phyloP scores from a whole-genome alignment of 2,329 filamentous ascomycete genomes.

The Penicillium hesseltinei region DNA sequence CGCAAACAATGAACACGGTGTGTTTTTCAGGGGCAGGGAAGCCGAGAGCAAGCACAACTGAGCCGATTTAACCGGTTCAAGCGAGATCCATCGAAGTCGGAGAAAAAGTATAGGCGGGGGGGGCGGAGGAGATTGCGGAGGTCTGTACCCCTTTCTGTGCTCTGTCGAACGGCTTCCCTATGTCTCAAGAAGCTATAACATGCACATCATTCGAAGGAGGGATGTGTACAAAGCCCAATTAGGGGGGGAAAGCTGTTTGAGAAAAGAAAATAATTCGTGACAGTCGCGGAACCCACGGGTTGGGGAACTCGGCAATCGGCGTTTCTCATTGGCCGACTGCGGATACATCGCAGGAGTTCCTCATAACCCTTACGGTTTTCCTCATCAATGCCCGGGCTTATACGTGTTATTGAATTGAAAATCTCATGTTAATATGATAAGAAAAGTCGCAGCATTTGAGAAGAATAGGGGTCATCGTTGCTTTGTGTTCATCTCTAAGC shows the following conservation, averaged over 20 bases:
- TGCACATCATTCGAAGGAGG: slow-evolving; percentile 14
- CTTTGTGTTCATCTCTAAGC: neutral
- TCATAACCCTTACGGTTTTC: neutral
- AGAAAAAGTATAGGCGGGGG: slow-evolving; percentile 5
- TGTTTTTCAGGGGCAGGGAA: slow-evolving; percentile 15
- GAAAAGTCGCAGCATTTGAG: neutral
- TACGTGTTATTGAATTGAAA: neutral
- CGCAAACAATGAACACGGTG: neutral
- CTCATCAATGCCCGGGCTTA: neutral
- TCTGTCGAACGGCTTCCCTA: slow-evolving; percentile 22
- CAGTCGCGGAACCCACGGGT: slow-evolving; percentile 34
- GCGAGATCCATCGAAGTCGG: slow-evolving; percentile 5
- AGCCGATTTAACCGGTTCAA: slow-evolving; percentile 15
- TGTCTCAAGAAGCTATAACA: slow-evolving; percentile 9
- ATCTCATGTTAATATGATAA: neutral
- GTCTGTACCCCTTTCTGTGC: slow-evolving; percentile 25
- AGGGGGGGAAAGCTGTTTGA: neutral
- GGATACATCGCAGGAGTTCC: neutral
- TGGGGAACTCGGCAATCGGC: slow-evolving; percentile 22
- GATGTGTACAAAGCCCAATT: neutral
- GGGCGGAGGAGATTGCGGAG: slow-evolving; percentile 5
- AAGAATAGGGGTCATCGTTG: neutral
- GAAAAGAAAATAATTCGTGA: slow-evolving; percentile 17
- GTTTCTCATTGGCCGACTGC: slow-evolving; percentile 26
- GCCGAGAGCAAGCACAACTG: slow-evolving; percentile 17